phyloP scores from a whole-genome alignment of 2,329 filamentous ascomycete genomes.

The Ceratocystis smalleyi region DNA sequence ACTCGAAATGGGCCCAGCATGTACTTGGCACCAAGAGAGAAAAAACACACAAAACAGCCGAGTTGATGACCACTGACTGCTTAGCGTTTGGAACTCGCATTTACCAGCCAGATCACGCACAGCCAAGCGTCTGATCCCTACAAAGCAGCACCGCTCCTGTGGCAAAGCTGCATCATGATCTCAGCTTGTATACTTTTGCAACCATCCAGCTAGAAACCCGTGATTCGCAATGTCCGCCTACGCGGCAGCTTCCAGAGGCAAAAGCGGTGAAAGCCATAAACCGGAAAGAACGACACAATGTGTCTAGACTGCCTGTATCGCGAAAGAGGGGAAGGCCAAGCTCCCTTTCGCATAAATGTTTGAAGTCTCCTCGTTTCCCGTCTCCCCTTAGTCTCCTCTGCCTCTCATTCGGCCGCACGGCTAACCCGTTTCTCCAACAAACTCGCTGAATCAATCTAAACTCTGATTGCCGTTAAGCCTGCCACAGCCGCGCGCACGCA shows the following conservation, averaged over 20 bases:
- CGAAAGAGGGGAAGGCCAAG: neutral
- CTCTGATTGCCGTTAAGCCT: neutral
- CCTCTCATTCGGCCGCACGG: neutral
- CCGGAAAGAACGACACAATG: neutral
- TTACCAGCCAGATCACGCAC: neutral
- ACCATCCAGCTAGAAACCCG: neutral
- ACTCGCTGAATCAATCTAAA: neutral
- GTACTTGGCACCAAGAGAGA: too few relatives aligned
- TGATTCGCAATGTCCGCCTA: neutral
- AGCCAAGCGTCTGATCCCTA: neutral
- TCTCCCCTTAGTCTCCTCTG: neutral
- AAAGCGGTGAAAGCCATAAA: neutral
- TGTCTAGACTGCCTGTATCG: neutral
- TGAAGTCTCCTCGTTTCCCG: neutral
- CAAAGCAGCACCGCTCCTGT: neutral
- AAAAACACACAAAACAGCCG: too few relatives aligned
- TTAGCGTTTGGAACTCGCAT: too few relatives aligned
- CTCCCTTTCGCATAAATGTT: neutral
- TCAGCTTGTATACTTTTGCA: too few relatives aligned
- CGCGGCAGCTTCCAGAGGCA: neutral
- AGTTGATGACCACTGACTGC: too few relatives aligned
- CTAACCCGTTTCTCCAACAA: constrained; percentile 1
- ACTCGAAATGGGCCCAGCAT: too few relatives aligned
- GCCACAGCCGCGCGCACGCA: neutral
- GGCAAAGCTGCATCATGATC: too few relatives aligned